Evolutionary conservation across 176 grass and related monocot genomes (phyloP).

Genomic region (Ananas comosus): DNA sequence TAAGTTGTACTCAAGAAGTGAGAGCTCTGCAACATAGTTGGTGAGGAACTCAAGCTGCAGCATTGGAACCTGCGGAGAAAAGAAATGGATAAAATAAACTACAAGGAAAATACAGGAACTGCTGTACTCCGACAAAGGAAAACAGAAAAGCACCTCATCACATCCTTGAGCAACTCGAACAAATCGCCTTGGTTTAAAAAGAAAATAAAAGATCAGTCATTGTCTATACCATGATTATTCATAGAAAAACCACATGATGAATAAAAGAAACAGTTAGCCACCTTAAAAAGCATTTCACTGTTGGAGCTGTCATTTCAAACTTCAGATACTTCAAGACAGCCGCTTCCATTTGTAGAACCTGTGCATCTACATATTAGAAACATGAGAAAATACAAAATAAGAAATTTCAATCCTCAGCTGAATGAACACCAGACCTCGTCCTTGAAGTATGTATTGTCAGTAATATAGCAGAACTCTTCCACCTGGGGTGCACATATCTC

Average conservation of each 20-base stretch:
- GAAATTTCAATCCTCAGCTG: background rate
- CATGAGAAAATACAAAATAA: background rate
- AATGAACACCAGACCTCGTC: conserved; percentile 50
- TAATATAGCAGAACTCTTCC: conserved; percentile 99
- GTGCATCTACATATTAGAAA: conserved; percentile 14
- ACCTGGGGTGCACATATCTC: conserved; percentile 98
- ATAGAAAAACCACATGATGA: background rate
- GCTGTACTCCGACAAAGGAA: background rate
- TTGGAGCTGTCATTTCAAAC: conserved; percentile 92
- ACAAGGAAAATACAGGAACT: conserved; percentile 1
- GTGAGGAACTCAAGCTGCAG: conserved; percentile 88
- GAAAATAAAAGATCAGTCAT: background rate
- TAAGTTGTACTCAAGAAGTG: conserved; percentile 83
- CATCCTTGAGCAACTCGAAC: conserved; percentile 71
- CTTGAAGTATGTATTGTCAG: conserved; percentile 98
- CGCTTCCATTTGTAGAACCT: conserved; percentile 96
- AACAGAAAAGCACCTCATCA: conserved; percentile 49
- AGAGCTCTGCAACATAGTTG: conserved; percentile 77
- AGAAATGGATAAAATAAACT: conserved; percentile 13
- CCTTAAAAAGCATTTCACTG: conserved; percentile 90
- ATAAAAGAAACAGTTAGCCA: conserved; percentile 17
- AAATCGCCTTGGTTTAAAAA: conserved; percentile 65
- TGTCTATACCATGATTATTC: background rate
- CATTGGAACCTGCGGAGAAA: conserved; percentile 42
- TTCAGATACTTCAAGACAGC: conserved; percentile 75